Percentiles rank a stretch among this genome's conserved stretches.
phyloP scores from a whole-genome alignment of 352 stramenopile species.

The Salisapilia sapeloensis region DNA sequence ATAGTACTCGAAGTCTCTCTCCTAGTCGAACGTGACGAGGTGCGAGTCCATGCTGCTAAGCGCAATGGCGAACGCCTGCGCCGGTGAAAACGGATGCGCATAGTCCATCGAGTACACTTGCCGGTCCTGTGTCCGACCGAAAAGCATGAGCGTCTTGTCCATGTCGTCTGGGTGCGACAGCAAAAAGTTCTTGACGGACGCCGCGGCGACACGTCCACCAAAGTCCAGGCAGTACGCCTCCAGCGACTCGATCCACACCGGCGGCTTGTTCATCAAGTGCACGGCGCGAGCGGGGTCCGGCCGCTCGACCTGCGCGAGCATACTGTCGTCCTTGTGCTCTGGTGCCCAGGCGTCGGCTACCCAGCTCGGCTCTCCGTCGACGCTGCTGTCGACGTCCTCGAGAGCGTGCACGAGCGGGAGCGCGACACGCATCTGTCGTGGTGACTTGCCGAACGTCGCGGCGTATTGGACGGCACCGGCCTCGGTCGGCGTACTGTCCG shows the following conservation, averaged over 20 bases:
- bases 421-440: constrained; percentile 67
- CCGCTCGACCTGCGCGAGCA: constrained; percentile 54
- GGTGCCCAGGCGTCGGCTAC: constrained; percentile 30
- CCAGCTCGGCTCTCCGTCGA: constrained; percentile 27
- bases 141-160: constrained; percentile 79
- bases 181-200: constrained; percentile 82
- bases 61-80: constrained; percentile 75
- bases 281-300: constrained; percentile 38
- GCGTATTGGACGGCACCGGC: constrained; percentile 73
- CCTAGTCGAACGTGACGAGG: constrained; percentile 75
- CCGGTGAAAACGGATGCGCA: constrained; percentile 60
- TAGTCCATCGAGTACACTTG: constrained; percentile 85
- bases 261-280: constrained; percentile 75
- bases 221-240: constrained; percentile 79
- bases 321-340: constrained; percentile 58
- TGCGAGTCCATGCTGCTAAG: constrained; percentile 81
- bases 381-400: constrained; percentile 17
- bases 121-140: constrained; percentile 67
- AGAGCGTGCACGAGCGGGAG: constrained; percentile 34
- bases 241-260: constrained; percentile 76
- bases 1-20: too few species aligned
- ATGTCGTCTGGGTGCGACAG: constrained; percentile 69
- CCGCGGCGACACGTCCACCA: constrained; percentile 43
- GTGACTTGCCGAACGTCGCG: constrained; percentile 73
- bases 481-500: constrained; percentile 28